phyloP scores from a whole-genome alignment of 371 early-diverging fungal genomes.

The Syncephalastrum monosporum region DNA sequence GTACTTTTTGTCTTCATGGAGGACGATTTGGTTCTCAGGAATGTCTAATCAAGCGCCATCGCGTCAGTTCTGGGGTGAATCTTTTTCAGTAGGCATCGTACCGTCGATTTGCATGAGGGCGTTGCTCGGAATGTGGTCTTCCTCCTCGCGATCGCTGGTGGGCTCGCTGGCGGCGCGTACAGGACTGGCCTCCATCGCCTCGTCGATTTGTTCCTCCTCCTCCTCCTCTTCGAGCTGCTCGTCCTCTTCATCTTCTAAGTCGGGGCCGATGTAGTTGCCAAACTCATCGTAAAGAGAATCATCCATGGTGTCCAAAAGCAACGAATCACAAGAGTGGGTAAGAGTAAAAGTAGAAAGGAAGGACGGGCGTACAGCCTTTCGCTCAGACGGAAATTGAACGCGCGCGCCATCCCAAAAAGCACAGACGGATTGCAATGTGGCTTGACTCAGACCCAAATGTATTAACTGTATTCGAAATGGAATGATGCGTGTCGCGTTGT shows the following conservation, averaged over 20 bases:
- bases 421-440: no score
- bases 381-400: no score
- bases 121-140: constrained; percentile 15
- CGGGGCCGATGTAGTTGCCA: constrained; percentile 98
- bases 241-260: constrained; percentile 73
- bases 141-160: constrained; percentile 7
- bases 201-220: constrained; percentile 30
- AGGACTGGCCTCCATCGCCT: no score
- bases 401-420: no score
- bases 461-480: no score
- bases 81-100: constrained; percentile 6
- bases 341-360: no score
- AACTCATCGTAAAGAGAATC: constrained; percentile 93
- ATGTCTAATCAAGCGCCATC: constrained; percentile 39
- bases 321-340: no score
- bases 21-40: constrained; percentile 78
- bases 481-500: no score
- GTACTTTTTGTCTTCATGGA: constrained; percentile 97
- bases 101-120: constrained; percentile 48
- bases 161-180: no score
- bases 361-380: no score
- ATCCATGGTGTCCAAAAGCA: constrained; percentile 56
- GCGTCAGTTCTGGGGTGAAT: not conserved
- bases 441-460: no score
- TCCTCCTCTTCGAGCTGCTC: constrained; percentile 41